These are phyloP conservation scores for Ophiostoma ulmi DNA, from an alignment of 2,329 filamentous ascomycete species.

Conservation along the genomic window DNA sequence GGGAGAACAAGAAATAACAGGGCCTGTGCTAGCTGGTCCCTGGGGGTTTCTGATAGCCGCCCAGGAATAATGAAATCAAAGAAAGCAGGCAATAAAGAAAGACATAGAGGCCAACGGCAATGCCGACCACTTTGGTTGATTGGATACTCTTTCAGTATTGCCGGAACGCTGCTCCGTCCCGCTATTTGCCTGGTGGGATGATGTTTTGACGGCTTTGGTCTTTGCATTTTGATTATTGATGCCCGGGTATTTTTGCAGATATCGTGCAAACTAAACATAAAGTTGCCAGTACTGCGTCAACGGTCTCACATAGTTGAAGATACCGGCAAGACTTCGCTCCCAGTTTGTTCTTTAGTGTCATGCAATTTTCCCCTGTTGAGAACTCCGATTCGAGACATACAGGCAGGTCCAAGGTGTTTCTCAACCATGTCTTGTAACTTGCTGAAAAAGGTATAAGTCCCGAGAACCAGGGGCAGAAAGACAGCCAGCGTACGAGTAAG, in stretches of 20 bases:
- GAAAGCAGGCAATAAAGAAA: background rate
- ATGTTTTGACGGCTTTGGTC: background rate
- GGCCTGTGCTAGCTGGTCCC: background rate
- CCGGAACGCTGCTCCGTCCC: background rate
- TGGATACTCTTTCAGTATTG: background rate
- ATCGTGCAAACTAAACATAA: background rate
- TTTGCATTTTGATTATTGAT: background rate
- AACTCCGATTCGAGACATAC: background rate
- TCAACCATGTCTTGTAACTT: background rate
- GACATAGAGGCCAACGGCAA: background rate
- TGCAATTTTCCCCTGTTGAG: background rate
- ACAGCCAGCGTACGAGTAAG: background rate
- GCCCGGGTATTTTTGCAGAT: background rate
- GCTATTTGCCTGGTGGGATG: background rate
- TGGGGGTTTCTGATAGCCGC: background rate
- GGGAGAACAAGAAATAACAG: conserved; percentile 2
- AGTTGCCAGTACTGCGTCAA: too few relatives aligned
- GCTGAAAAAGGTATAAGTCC: background rate
- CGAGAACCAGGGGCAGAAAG: too few relatives aligned
- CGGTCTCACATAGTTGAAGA: too few relatives aligned
- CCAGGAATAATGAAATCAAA: background rate
- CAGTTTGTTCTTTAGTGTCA: background rate
- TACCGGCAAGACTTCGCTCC: too few relatives aligned
- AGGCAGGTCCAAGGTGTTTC: background rate
- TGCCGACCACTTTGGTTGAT: background rate